Conservation (phyloP, 2,329 filamentous ascomycete species). For the Penicillium sp. region DNA sequence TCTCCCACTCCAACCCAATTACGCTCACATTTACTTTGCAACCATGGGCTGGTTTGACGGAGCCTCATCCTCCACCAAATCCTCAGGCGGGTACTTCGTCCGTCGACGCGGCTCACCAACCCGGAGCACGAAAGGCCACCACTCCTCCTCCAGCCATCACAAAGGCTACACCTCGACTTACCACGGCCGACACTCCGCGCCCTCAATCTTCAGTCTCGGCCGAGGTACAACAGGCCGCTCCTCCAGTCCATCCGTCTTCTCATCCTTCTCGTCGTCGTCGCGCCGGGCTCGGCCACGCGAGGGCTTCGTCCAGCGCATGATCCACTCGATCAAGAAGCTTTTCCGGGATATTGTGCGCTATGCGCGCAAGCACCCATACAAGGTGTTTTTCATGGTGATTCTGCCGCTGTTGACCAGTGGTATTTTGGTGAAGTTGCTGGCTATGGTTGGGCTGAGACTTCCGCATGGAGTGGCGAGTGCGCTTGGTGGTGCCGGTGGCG, state of each 20-base stretch:
- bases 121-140: constrained; percentile 35
- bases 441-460: constrained; percentile 76
- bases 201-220: constrained; percentile 52
- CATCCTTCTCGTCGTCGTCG: constrained; percentile 69
- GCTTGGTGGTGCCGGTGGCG: constrained; percentile 32
- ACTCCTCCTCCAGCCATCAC: constrained; percentile 40
- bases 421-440: constrained; percentile 74
- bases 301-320: constrained; percentile 73
- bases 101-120: constrained; percentile 44
- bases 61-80: constrained; percentile 27
- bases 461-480: constrained; percentile 61
- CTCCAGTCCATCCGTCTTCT: constrained; percentile 52
- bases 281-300: constrained; percentile 76
- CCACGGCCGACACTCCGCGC: constrained; percentile 44
- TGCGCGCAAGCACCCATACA: constrained; percentile 79
- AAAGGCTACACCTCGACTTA: constrained; percentile 42
- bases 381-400: constrained; percentile 84
- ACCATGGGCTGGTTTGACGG: constrained; percentile 55
- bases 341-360: constrained; percentile 80
- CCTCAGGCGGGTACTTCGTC: constrained; percentile 36
- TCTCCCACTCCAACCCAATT: not conserved
- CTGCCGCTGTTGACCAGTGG: constrained; percentile 87
- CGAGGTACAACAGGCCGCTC: constrained; percentile 40
- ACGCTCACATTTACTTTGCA: not conserved
- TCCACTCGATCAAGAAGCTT: constrained; percentile 76